Evolutionary conservation across 2,329 filamentous ascomycete genomes (phyloP).

Genomic region (Pestalotiopsis sp.): DNA sequence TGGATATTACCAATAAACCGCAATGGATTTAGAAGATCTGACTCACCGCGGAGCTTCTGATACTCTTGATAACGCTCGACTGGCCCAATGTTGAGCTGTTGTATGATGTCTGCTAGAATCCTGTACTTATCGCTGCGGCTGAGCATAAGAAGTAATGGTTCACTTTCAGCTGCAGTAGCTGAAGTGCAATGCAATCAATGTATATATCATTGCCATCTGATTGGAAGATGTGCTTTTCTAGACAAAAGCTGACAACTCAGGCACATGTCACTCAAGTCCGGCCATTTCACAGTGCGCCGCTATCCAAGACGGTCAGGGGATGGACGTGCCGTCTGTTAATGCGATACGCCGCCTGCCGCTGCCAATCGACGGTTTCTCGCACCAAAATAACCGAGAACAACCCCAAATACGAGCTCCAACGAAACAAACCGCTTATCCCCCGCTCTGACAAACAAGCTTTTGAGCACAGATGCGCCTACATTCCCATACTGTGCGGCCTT

Average conservation of each 20-base stretch:
- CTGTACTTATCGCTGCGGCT: neutral
- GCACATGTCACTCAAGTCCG: neutral
- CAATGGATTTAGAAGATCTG: neutral
- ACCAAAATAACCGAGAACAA: neutral
- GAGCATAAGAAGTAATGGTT: neutral
- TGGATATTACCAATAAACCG: neutral
- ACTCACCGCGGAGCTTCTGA: neutral
- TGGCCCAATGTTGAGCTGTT: neutral
- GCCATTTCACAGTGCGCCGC: neutral
- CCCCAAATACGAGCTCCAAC: neutral
- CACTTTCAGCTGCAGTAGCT: neutral
- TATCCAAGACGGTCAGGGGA: neutral
- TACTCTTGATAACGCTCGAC: neutral
- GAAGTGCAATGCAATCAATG: neutral
- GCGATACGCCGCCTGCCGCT: neutral
- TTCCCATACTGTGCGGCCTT: neutral
- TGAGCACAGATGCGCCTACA: neutral
- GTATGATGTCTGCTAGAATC: neutral
- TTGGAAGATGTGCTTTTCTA: neutral
- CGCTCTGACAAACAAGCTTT: conserved; percentile 1
- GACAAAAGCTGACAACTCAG: neutral
- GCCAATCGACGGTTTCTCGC: neutral
- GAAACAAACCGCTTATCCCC: neutral
- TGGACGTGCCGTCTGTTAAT: neutral
- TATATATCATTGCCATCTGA: no score